These are phyloP conservation scores for Yarrowia sp. DNA, from an alignment of 805 yeast genomes.

Conservation along the genomic window DNA sequence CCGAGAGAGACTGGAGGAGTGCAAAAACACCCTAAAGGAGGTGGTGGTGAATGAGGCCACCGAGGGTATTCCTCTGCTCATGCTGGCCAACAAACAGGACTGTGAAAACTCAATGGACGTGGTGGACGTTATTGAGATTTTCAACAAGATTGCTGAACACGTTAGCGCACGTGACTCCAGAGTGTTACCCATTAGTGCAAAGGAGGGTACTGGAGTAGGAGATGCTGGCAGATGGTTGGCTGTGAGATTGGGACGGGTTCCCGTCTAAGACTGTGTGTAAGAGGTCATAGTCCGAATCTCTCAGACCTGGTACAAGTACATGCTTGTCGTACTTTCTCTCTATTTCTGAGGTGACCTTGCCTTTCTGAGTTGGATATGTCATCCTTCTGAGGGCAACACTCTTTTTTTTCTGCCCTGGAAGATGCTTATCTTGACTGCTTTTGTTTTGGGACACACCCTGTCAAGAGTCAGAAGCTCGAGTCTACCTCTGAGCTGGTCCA, in stretches of 20 bases:
- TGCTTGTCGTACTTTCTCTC: no score
- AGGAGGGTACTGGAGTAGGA: conserved; percentile 69
- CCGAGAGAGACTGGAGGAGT: conserved; percentile 74
- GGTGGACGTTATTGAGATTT: conserved; percentile 74
- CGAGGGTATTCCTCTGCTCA: conserved; percentile 82
- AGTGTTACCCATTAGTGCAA: conserved; percentile 84
- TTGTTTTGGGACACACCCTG: no score
- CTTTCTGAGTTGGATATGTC: no score
- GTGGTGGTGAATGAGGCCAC: conserved; percentile 57
- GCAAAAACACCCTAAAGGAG: conserved; percentile 56
- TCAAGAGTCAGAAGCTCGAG: no score
- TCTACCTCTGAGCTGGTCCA: no score
- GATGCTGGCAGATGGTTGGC: conserved; percentile 90
- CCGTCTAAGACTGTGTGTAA: neutral
- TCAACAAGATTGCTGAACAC: conserved; percentile 77
- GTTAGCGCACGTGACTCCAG: conserved; percentile 87
- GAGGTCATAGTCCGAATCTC: neutral
- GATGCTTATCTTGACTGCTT: no score
- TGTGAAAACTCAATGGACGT: conserved; percentile 65
- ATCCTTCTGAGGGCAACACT: no score
- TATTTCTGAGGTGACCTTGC: no score
- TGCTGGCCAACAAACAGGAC: conserved; percentile 96
- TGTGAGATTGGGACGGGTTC: neutral
- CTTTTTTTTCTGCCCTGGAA: no score
- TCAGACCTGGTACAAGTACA: no score